Evolutionary conservation across 495 filamentous ascomycete genomes (phyloP), one percentile per base, ranked within the genome.

Genomic region (Apodospora peruviana): DNA sequence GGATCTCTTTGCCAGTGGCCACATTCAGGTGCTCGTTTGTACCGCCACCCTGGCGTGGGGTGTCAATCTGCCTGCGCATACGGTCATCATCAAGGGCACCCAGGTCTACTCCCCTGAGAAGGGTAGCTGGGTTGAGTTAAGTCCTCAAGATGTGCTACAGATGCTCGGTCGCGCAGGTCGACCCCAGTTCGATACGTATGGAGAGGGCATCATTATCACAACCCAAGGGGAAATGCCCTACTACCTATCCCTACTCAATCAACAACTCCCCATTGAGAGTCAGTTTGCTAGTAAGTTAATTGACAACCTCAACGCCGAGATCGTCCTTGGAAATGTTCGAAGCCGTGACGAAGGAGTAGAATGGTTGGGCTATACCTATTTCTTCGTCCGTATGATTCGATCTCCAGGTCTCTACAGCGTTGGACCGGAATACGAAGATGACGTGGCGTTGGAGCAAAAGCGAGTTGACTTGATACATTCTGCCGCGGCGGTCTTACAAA

Each of bases 51-150:
- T 96, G 44, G 90, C 90, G 5, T 96, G 90, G 90, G 90, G 90
- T 77, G 88, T 96, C 55, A 96, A 96, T 64, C 71, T 96, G 47
- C 90, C 90, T 8, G 90, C 90, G 1, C 90, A 96, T 58, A 95
- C 90, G 0, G 90, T 96, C 53, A 91, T 96, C 64, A 96, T 96
- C 69, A 96, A 96, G 63, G 90, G 90, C 34, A 99, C 93, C 0
- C 90, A 96, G 62, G 85, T 97, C 34, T 99, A 99, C 65, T 97
- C 94, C 3, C 94, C 93, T 1, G 93, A 99, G 64, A 97, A 96
- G 69, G 93, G 93, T 70, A 91, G 87, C 63, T 99, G 93, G 91
- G 94, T 99, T 14, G 94, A 99, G 59, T 64, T 99, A 48, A 96
- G 90, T 56, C 93, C 94, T 10, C 93, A 99, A 60, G 93, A 99